Evolutionary conservation across 2,329 filamentous ascomycete species (phyloP).

Genomic region (Blumeriella jaapii): DNA sequence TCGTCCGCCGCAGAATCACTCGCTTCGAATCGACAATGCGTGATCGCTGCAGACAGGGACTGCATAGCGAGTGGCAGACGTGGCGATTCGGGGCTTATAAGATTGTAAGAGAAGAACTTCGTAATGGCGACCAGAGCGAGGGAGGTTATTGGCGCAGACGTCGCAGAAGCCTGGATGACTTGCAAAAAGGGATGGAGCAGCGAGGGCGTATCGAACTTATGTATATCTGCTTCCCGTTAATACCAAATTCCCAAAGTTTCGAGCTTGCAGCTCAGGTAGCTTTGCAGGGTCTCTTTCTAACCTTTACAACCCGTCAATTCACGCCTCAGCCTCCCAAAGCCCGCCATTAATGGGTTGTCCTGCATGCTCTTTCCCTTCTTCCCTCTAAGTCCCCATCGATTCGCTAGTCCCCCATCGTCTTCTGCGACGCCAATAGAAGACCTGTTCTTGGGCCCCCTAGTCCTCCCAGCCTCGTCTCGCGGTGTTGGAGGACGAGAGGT

Average conservation of each 20-base stretch:
- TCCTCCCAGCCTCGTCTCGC: slow-evolving; percentile 18
- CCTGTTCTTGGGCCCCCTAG: slow-evolving; percentile 18
- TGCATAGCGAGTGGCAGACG: slow-evolving; percentile 88
- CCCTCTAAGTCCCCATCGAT: slow-evolving; percentile 84
- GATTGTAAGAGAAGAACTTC: slow-evolving; percentile 92
- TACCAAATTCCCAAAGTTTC: slow-evolving; percentile 20
- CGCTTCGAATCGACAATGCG: slow-evolving; percentile 94
- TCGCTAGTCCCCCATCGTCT: slow-evolving; percentile 52
- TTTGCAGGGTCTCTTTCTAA: no score
- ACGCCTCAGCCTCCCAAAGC: slow-evolving; percentile 79
- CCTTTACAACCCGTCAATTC: slow-evolving; percentile 80
- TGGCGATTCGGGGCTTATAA: slow-evolving; percentile 76
- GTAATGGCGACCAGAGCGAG: slow-evolving; percentile 86
- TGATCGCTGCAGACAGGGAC: slow-evolving; percentile 84
- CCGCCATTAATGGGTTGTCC: slow-evolving; percentile 91
- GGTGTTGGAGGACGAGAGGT: slow-evolving; percentile 37
- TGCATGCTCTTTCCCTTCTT: slow-evolving; percentile 97
- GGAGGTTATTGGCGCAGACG: slow-evolving; percentile 90
- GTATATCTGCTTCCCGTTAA: slow-evolving; percentile 53
- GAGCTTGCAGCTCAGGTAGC: no score
- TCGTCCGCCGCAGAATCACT: slow-evolving; percentile 92
- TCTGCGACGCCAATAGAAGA: slow-evolving; percentile 28
- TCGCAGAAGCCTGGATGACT: slow-evolving; percentile 92
- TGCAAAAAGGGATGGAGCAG: slow-evolving; percentile 90
- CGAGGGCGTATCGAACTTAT: slow-evolving; percentile 76